Conservation (phyloP, 2,329 filamentous ascomycete species). For the Aspergillus tamarii region DNA sequence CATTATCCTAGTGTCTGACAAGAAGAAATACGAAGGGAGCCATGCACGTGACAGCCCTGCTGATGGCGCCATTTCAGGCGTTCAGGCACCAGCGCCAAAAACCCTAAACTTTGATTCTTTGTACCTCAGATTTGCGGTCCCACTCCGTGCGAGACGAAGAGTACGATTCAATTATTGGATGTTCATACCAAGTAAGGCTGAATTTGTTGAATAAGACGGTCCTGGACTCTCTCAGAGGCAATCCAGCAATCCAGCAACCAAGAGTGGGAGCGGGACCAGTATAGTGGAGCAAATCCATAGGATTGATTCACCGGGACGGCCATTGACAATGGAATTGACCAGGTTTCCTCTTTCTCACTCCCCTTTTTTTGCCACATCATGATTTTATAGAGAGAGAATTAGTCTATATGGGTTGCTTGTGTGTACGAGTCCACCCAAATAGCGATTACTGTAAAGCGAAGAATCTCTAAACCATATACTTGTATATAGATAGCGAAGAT, state of each 20-base stretch:
- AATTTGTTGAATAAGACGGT: neutral
- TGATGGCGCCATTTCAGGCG: conserved; percentile 3
- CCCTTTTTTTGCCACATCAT: neutral
- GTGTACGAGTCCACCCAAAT: neutral
- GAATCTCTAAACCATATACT: neutral
- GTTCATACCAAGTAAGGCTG: neutral
- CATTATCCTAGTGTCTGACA: neutral
- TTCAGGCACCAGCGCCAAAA: neutral
- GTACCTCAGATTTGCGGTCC: neutral
- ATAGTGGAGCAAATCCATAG: conserved; percentile 8
- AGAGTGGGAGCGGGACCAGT: conserved; percentile 1
- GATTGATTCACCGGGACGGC: conserved; percentile 11
- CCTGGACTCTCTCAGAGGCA: neutral
- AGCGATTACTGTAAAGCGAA: neutral
- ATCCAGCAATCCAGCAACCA: conserved; percentile 4
- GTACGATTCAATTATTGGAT: neutral
- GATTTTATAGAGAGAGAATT: neutral
- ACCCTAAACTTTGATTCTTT: neutral
- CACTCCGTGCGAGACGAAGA: neutral
- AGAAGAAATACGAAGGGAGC: neutral
- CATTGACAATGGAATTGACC: conserved; percentile 6
- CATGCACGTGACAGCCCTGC: neutral
- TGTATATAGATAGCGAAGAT: neutral
- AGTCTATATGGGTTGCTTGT: neutral
- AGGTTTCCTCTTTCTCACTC: neutral